A percentile compares a stretch with the other conserved stretches of the same genome.
These are phyloP conservation scores for Hirsutella thompsonii DNA, from an alignment of 2,329 filamentous ascomycete species.

Conservation along the genomic window DNA sequence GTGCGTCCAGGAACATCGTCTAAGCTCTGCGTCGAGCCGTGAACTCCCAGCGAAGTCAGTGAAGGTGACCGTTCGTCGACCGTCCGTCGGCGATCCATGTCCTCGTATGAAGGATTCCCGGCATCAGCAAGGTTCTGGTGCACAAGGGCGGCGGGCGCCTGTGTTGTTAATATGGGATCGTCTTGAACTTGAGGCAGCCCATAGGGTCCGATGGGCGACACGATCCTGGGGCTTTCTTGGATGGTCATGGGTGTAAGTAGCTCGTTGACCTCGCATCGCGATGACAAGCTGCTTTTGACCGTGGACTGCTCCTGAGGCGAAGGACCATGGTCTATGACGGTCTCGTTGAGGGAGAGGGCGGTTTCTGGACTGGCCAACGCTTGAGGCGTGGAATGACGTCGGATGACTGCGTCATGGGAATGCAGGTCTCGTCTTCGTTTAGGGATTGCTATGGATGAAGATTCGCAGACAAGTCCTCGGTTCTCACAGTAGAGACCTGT, in stretches of 20 bases:
- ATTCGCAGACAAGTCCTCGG: constrained; percentile 19
- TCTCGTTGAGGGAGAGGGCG: neutral
- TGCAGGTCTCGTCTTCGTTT: neutral
- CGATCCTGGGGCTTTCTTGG: constrained; percentile 3
- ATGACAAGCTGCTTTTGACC: neutral
- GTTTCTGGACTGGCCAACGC: neutral
- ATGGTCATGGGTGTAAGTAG: constrained; percentile 4
- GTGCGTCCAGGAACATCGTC: constrained; percentile 28
- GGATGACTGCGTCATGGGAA: neutral
- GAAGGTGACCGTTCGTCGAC: neutral
- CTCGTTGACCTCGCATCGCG: constrained; percentile 1
- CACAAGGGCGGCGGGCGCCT: constrained; percentile 10
- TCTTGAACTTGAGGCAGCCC: neutral
- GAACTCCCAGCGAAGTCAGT: neutral
- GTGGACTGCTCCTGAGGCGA: neutral
- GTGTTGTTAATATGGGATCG: neutral
- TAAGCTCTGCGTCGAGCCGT: constrained; percentile 17
- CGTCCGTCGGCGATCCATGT: neutral
- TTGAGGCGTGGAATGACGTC: neutral
- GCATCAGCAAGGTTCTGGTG: constrained; percentile 11
- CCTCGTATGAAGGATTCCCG: neutral
- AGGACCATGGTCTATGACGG: neutral
- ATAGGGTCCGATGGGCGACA: neutral
- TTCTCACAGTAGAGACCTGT: constrained; percentile 21
- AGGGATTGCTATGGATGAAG: constrained; percentile 9